Conservation (phyloP, 352 stramenopile species). For the Phytophthora chlamydospora region DNA sequence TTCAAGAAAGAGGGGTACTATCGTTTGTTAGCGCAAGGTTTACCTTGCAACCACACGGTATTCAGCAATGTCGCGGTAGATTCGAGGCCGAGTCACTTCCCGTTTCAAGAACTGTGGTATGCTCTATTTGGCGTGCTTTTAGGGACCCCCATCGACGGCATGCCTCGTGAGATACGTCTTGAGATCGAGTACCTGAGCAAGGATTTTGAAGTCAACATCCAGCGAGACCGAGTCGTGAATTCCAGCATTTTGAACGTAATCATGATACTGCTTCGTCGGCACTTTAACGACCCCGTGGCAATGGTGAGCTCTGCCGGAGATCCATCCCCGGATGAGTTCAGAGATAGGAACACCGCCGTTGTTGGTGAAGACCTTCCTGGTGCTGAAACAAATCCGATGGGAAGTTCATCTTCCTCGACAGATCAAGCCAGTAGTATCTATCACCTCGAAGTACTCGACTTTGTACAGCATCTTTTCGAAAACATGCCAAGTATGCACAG, state of each 20-base stretch:
- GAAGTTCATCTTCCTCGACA: background rate
- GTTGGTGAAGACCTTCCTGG: too few relatives aligned
- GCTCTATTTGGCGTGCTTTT: constrained; percentile 68
- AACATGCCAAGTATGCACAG: constrained; percentile 52
- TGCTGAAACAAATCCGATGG: background rate
- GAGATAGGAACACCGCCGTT: background rate
- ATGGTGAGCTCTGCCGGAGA: constrained; percentile 28
- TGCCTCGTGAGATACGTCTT: constrained; percentile 65
- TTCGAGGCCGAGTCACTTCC: constrained; percentile 34
- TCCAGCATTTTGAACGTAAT: constrained; percentile 58
- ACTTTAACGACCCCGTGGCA: constrained; percentile 57
- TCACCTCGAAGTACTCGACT: constrained; percentile 62
- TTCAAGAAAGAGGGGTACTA: constrained; percentile 81
- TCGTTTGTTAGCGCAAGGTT: constrained; percentile 59
- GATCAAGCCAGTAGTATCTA: constrained; percentile 22
- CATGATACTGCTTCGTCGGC: constrained; percentile 54
- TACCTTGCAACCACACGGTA: constrained; percentile 49
- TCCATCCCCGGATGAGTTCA: constrained; percentile 9
- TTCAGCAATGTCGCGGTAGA: constrained; percentile 25
- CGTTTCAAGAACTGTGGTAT: constrained; percentile 78
- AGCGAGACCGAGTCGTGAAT: constrained; percentile 59
- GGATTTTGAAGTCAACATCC: constrained; percentile 75
- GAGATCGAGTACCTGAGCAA: constrained; percentile 69
- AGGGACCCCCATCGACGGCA: constrained; percentile 62
- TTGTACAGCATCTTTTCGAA: constrained; percentile 56